A percentile compares a stretch with the other conserved stretches of the same genome.
Conservation (phyloP, 805 yeast species). For the Torulaspora quercuum region DNA sequence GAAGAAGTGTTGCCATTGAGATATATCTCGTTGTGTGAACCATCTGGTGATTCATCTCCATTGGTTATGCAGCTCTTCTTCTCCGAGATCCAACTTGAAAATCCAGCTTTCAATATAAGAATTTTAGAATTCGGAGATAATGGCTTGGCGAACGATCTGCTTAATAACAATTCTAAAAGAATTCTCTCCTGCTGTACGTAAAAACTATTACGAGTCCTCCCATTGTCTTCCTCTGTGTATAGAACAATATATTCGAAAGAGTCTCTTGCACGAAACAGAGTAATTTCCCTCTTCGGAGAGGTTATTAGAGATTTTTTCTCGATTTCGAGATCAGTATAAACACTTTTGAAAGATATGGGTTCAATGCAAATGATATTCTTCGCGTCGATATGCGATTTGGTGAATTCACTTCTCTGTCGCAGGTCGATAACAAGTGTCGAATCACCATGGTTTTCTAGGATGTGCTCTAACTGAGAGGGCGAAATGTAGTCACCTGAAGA, state of each 20-base stretch:
- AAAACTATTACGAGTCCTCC: conserved; percentile 18
- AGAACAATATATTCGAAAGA: conserved; percentile 61
- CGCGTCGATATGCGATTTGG: conserved; percentile 58
- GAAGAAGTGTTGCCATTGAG: conserved; percentile 26
- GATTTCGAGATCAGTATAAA: conserved; percentile 61
- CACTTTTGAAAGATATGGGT: conserved; percentile 54
- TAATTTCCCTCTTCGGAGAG: conserved; percentile 54
- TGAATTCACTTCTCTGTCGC: conserved; percentile 58
- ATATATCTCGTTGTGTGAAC: conserved; percentile 20
- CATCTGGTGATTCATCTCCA: conserved; percentile 1
- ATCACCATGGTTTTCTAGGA: conserved; percentile 15
- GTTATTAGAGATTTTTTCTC: conserved; percentile 56
- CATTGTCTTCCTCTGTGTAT: conserved; percentile 37
- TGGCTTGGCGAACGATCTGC: conserved; percentile 32
- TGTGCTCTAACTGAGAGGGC: conserved; percentile 15
- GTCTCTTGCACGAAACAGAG: conserved; percentile 50
- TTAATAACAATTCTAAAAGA: conserved; percentile 26
- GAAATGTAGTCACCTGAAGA: conserved; percentile 12
- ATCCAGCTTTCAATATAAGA: conserved; percentile 26
- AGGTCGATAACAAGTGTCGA: conserved; percentile 61
- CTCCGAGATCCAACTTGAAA: conserved; percentile 26
- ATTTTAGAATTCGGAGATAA: conserved; percentile 18
- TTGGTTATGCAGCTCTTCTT: conserved; percentile 17
- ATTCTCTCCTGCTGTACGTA: conserved; percentile 24
- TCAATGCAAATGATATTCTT: conserved; percentile 68